Base-by-base conservation (phyloP, 2,329 filamentous ascomycete genomes). In the Aspergillus pseudonomiae region DNA sequence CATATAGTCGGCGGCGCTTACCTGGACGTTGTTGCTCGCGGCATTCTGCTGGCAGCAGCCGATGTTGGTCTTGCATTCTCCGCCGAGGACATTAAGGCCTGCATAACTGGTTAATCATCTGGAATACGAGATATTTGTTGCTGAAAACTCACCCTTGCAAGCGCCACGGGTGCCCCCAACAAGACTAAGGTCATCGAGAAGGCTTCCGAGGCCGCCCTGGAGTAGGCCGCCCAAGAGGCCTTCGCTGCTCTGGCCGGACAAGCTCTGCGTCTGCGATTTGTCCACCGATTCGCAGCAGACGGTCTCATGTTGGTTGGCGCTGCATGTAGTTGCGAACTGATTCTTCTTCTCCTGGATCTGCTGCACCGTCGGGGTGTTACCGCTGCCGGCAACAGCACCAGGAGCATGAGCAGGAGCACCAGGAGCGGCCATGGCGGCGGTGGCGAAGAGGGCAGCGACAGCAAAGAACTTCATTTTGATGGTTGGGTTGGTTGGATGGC, bases 391-490 rank as follows among this genome's bases (percentile, higher is more conserved):
- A 21, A 4, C 19, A 45, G 28, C 19, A 41, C n/a, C 21, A 32
- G 26, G 30, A 2, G 16, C 14, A 16, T 6, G 14, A 36, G 34
- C 34, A 6, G 34, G 12, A 12, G 26, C 26, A 28, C 32, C 14
- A 26, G 41, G 30, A 16, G 30, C 6, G 34, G 71, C 71, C 65
- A 71, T 57, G 24, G 65, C 70, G 41, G 69, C 66, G 55, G 70
- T 65, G 56, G 67, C 71, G 56, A 74, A 67, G 61, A 71, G 52
- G 56, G 72, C 59, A 34, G 70, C 63, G 28, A 70, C 57, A 36
- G 68, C 36, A 65, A 71, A 65, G 68, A 74, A 72, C 71, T 74
- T 68, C 72, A 74, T 74, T 63, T 63, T 73, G 66, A 65, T 59
- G 53, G 58, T 65, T 45, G 16, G 16, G 4, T n/a, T n/a, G 14